phyloP scores from a whole-genome alignment of 2,329 filamentous ascomycete species.

The Monilinia aucupariae region DNA sequence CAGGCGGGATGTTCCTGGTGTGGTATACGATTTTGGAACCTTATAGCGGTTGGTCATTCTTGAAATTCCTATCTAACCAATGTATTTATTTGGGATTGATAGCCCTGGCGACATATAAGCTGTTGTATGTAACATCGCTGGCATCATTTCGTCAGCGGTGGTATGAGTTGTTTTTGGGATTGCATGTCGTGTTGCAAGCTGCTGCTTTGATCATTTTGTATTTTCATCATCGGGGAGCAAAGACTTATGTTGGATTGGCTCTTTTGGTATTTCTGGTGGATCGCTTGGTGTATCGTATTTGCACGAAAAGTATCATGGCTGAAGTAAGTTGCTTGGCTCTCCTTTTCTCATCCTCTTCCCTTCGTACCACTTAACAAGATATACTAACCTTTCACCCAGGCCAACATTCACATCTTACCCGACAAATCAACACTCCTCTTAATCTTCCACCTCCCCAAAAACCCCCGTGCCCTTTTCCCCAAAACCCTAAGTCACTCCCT shows the following conservation, averaged over 20 bases:
- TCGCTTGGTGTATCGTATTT: conserved; percentile 48
- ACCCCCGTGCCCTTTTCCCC: conserved; percentile 11
- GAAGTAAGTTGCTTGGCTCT: conserved; percentile 37
- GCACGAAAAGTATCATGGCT: conserved; percentile 45
- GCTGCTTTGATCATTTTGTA: conserved; percentile 51
- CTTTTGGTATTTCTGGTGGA: conserved; percentile 20
- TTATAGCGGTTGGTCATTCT: conserved; percentile 45
- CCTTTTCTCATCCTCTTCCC: not conserved
- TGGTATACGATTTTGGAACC: conserved; percentile 50
- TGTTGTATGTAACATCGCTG: conserved; percentile 57
- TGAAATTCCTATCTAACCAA: conserved; percentile 46
- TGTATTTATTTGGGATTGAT: conserved; percentile 50
- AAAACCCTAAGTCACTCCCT: conserved; percentile 36
- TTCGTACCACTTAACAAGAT: not conserved
- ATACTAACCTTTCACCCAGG: not conserved
- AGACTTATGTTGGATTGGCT: conserved; percentile 49
- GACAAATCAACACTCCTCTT: conserved; percentile 52
- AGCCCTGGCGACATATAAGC: conserved; percentile 52
- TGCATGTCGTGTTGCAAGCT: conserved; percentile 53
- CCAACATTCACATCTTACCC: conserved; percentile 45
- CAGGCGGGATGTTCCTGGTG: conserved; percentile 46
- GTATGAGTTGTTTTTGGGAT: conserved; percentile 58
- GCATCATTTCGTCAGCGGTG: conserved; percentile 53
- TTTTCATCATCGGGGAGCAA: conserved; percentile 50
- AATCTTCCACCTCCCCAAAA: conserved; percentile 29